Base-by-base conservation (phyloP, 176 grass and related monocot species). In the Musa itinerans region DNA sequence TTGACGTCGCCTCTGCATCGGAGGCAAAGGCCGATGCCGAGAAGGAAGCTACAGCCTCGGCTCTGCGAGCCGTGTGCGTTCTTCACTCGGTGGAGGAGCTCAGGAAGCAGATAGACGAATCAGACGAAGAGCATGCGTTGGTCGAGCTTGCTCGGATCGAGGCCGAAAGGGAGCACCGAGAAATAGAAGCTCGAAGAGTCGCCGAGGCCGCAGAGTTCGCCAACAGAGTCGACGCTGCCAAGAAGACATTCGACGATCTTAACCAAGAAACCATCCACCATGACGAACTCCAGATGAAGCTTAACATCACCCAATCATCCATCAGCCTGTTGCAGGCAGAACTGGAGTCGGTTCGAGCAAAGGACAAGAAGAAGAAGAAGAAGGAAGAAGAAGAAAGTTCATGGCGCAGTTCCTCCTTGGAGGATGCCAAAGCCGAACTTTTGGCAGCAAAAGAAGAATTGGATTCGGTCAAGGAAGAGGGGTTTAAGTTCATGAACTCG, bases 101-200 rank as follows among this genome's bases (percentile, higher is more conserved):
- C 67, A 91, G 86, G 65, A 84, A 77, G 53, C 81, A 72, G 62
- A 86, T 99, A 75, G 84, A 86, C 9, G 84, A 84, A 67, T 91
- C 88, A 4, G 91, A 99, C 65, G 91, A 99, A 80, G 91, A 99
- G 76, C 91, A 95, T 83, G 86, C 88, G 34, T 81, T 99, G 50
- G 96, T 99, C 10, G 96, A 94, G 86, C 88, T 99, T 19, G 91
- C 91, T 16, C 84, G 96, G 62, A 99, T 99, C 53, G 96, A 99
- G 80, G 96, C 96, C 57, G 91, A 94, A 80, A 73, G 84, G 20
- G 95, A 99, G 82, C 78, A 43, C 55, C 80, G 88, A 11, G 95
- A 99, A 78, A 82, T 94, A 51, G 91, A 99, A 2, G 80, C 69
- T 3, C 77, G 81, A 81, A 88, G 85, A 22, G 76, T 50, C 15